These are phyloP conservation scores for Cercospora nicotianae DNA, from an alignment of 2,329 filamentous ascomycete species.

Conservation along the genomic window DNA sequence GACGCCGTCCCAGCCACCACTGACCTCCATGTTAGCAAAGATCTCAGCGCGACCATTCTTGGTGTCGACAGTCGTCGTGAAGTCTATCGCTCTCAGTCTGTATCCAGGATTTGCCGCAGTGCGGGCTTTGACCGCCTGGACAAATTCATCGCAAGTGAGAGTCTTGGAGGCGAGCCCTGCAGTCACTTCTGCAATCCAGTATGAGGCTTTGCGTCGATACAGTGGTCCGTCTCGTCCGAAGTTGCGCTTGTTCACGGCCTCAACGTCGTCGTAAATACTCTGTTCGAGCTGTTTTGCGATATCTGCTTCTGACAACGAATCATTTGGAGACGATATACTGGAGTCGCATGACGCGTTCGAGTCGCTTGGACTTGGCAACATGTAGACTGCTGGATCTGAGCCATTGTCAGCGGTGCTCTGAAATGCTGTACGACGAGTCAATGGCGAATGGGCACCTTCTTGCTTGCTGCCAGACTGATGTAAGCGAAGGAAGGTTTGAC, in stretches of 20 bases:
- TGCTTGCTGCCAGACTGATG: background rate
- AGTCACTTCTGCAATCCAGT: conserved; percentile 18
- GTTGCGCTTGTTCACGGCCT: conserved; percentile 19
- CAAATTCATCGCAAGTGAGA: conserved; percentile 14
- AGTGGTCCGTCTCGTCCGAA: conserved; percentile 8
- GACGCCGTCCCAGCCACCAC: conserved; percentile 14
- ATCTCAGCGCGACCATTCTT: conserved; percentile 15
- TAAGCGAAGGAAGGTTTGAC: background rate
- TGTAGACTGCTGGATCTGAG: background rate
- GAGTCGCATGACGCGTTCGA: background rate
- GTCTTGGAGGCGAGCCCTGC: conserved; percentile 7
- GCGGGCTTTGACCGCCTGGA: conserved; percentile 9
- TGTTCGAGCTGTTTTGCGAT: conserved; percentile 16
- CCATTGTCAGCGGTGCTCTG: background rate
- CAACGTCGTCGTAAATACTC: conserved; percentile 13
- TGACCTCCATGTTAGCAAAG: conserved; percentile 20
- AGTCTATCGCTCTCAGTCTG: conserved; percentile 13
- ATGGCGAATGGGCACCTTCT: background rate
- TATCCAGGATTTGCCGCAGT: conserved; percentile 10
- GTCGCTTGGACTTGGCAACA: conserved; percentile 10
- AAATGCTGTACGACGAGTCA: background rate
- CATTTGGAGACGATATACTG: background rate
- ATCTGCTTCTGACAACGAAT: background rate
- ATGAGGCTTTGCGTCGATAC: conserved; percentile 17
- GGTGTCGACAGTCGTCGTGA: conserved; percentile 17